phyloP scores from a whole-genome alignment of 116 monocot genomes.

The Papilionanthe hybrid region DNA sequence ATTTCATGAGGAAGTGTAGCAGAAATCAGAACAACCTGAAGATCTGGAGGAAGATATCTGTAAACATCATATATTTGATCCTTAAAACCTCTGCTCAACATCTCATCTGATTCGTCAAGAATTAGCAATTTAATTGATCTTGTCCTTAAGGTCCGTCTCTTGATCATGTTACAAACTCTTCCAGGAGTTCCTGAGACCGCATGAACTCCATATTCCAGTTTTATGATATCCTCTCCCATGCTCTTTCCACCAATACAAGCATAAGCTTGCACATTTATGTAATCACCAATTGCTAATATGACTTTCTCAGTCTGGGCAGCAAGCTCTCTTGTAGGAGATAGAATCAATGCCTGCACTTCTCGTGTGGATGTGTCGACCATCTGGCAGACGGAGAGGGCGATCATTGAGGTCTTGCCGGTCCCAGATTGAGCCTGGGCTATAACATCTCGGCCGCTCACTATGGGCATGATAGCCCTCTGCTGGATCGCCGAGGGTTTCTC shows the following conservation, averaged over 20 bases:
- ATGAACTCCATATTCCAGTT: constrained; percentile 91
- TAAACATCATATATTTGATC: constrained; percentile 99
- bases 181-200: constrained; percentile 97
- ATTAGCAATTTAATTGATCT: constrained; percentile 86
- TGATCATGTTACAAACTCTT: constrained; percentile 99
- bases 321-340: constrained; percentile 98
- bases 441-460: constrained; percentile 77
- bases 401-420: constrained; percentile 99
- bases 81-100: constrained; percentile 98
- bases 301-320: constrained; percentile 94
- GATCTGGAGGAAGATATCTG: constrained; percentile 97
- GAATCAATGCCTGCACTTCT: constrained; percentile 93
- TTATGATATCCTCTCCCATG: constrained; percentile 94
- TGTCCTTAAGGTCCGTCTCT: constrained; percentile 87
- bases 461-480: constrained; percentile 89
- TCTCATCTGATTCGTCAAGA: constrained; percentile 99
- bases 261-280: constrained; percentile 83
- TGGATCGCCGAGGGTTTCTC: constrained; percentile 99
- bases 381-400: constrained; percentile 84
- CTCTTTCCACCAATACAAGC: constrained; percentile 99
- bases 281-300: constrained; percentile 80
- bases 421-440: constrained; percentile 99
- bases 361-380: constrained; percentile 72
- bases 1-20: constrained; percentile 99
- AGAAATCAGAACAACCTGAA: constrained; percentile 91